A percentile compares a stretch with the other conserved stretches of the same genome.
Evolutionary conservation across 192 early-diverging fungal species (phyloP).

Genomic region (Chytriomyces sp.): DNA sequence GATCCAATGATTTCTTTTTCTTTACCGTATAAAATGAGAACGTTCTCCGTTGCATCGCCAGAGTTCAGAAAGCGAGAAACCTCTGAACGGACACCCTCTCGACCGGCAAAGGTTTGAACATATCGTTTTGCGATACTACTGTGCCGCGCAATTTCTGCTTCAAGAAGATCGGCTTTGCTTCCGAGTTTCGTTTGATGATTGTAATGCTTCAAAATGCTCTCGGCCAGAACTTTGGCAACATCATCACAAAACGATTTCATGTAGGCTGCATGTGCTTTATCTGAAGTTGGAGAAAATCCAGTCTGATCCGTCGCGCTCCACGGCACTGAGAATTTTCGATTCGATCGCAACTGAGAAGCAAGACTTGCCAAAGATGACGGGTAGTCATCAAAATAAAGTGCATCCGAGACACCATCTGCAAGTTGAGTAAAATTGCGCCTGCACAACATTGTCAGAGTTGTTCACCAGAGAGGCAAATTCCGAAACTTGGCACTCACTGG

Average conservation of each 20-base stretch:
- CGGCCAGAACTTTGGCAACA: slow-evolving; percentile 28
- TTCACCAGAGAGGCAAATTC: background rate
- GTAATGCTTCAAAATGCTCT: slow-evolving; percentile 35
- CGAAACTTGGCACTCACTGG: background rate
- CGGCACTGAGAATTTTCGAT: slow-evolving; percentile 32
- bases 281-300: slow-evolving; percentile 32
- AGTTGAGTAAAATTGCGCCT: slow-evolving; percentile 25
- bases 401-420: background rate
- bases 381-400: slow-evolving; percentile 7
- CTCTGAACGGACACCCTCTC: background rate
- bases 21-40: slow-evolving; percentile 31
- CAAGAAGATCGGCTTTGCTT: background rate
- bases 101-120: slow-evolving; percentile 25
- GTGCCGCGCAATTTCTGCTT: slow-evolving; percentile 9
- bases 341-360: slow-evolving; percentile 11
- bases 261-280: slow-evolving; percentile 34
- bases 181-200: background rate
- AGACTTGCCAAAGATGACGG: background rate
- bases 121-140: background rate
- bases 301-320: slow-evolving; percentile 20
- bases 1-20: background rate
- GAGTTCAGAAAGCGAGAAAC: slow-evolving; percentile 1
- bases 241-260: slow-evolving; percentile 41
- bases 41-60: background rate
- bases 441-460: background rate